Conservation (phyloP, 163 green algal species). For the Scenedesmus sp. region DNA sequence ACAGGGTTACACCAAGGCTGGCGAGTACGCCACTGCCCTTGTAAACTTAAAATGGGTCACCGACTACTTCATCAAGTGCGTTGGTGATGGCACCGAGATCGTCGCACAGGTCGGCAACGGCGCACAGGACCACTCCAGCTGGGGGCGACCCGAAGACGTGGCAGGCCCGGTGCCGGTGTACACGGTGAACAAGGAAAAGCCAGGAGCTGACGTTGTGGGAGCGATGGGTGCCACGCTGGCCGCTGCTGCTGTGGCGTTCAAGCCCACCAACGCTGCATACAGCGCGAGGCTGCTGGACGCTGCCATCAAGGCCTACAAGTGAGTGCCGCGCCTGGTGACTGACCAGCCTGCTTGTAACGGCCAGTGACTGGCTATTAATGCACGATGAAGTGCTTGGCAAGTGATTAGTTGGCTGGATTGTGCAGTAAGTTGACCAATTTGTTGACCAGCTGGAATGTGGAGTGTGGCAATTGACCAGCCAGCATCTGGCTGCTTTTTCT, state of each 20-base stretch:
- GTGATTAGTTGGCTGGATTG: too few relatives aligned
- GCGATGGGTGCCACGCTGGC: constrained; percentile 57
- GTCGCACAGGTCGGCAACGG: constrained; percentile 57
- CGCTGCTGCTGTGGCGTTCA: constrained; percentile 52
- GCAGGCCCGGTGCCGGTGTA: constrained; percentile 42
- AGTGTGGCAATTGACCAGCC: too few relatives aligned
- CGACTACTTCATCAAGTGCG: constrained; percentile 84
- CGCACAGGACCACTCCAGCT: constrained; percentile 43
- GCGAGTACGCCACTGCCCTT: constrained; percentile 56
- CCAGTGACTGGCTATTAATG: too few relatives aligned
- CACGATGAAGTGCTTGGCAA: too few relatives aligned
- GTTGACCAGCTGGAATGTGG: too few relatives aligned
- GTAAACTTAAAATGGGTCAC: constrained; percentile 75
- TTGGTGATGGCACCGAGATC: constrained; percentile 55
- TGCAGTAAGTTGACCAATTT: too few relatives aligned
- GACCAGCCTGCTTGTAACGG: too few relatives aligned
- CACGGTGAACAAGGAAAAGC: constrained; percentile 15
- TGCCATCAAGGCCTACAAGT: constrained; percentile 53
- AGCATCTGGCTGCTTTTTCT: too few relatives aligned
- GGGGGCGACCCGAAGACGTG: constrained; percentile 51
- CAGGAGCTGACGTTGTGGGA: constrained; percentile 54
- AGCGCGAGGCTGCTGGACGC: constrained; percentile 24
- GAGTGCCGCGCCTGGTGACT: background rate
- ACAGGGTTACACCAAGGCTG: constrained; percentile 52
- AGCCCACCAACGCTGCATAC: constrained; percentile 40